Conservation (phyloP, 192 early-diverging fungal species). For the Umbelopsis sp. region DNA sequence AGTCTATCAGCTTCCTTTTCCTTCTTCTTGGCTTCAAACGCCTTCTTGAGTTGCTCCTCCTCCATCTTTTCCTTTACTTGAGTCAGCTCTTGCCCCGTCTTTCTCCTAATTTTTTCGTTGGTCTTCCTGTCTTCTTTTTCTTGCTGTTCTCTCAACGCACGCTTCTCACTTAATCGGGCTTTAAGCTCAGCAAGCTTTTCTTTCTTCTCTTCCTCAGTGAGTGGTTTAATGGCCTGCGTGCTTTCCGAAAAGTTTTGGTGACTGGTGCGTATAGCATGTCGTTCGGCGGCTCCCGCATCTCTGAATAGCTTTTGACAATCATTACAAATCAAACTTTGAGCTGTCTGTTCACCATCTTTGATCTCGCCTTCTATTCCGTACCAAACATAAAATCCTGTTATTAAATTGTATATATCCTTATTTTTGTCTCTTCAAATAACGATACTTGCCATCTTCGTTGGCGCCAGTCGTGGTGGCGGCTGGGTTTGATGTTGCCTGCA, state of each 20-base stretch:
- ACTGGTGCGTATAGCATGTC: constrained; percentile 73
- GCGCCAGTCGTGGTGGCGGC: constrained; percentile 23
- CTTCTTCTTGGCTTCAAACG: constrained; percentile 64
- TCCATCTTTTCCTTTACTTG: constrained; percentile 69
- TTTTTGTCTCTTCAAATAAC: constrained; percentile 1
- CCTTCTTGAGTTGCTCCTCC: constrained; percentile 76
- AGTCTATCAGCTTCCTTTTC: constrained; percentile 80
- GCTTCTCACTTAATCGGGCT: constrained; percentile 60
- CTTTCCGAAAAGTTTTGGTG: constrained; percentile 82
- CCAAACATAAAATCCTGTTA: background rate
- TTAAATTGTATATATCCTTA: background rate
- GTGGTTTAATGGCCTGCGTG: constrained; percentile 73
- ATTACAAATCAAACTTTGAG: constrained; percentile 79
- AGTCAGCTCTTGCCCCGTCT: constrained; percentile 73
- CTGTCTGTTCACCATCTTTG: constrained; percentile 71
- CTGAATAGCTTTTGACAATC: constrained; percentile 81
- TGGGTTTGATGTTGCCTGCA: constrained; percentile 30
- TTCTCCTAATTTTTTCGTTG: constrained; percentile 74
- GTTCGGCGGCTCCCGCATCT: constrained; percentile 74
- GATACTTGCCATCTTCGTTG: constrained; percentile 35
- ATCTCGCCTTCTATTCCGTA: constrained; percentile 60
- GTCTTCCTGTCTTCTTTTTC: constrained; percentile 71
- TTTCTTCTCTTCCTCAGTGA: constrained; percentile 80
- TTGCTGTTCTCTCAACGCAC: constrained; percentile 57
- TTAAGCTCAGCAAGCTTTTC: constrained; percentile 74